Evolutionary conservation across 768 basidiomycete genomes (phyloP).

Genomic region (Coprinopsis sp.): DNA sequence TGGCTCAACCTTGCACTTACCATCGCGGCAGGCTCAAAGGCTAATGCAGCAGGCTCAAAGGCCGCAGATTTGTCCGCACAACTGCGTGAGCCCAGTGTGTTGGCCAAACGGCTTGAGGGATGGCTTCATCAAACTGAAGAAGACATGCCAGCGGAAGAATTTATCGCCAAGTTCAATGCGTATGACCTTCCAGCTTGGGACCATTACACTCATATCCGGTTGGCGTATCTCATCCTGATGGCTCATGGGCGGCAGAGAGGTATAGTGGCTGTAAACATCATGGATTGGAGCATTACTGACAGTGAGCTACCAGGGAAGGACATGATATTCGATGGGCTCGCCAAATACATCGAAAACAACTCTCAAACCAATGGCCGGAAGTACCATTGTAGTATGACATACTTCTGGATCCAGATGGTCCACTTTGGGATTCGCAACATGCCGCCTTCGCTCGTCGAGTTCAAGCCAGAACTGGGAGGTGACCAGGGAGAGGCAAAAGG

Average conservation of each 20-base stretch:
- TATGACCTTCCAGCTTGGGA: slow-evolving; percentile 39
- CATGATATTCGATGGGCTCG: slow-evolving; percentile 38
- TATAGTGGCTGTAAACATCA: slow-evolving; percentile 9
- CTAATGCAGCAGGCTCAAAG: slow-evolving; percentile 3
- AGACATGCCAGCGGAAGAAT: slow-evolving; percentile 25
- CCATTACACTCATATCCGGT: slow-evolving; percentile 43
- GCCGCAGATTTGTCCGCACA: neutral
- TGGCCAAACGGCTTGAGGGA: slow-evolving; percentile 29
- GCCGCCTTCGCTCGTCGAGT: slow-evolving; percentile 15
- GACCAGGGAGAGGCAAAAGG: neutral
- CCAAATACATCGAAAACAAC: slow-evolving; percentile 33
- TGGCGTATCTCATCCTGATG: slow-evolving; percentile 38
- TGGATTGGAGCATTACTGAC: neutral
- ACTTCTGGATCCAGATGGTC: slow-evolving; percentile 48
- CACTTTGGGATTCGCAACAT: slow-evolving; percentile 41
- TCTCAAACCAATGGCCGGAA: slow-evolving; percentile 31
- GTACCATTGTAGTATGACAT: slow-evolving; percentile 46
- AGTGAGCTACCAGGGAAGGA: slow-evolving; percentile 32
- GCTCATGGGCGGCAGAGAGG: slow-evolving; percentile 40
- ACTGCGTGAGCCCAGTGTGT: slow-evolving; percentile 17
- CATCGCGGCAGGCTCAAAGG: slow-evolving; percentile 15
- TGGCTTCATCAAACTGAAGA: slow-evolving; percentile 32
- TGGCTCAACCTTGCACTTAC: slow-evolving; percentile 33
- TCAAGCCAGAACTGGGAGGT: neutral
- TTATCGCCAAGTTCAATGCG: slow-evolving; percentile 31